Evolutionary conservation across 2,329 filamentous ascomycete species (phyloP), one percentile per base, ranked within the genome.

Genomic region (Dryadomyces quercus-mongolicae): DNA sequence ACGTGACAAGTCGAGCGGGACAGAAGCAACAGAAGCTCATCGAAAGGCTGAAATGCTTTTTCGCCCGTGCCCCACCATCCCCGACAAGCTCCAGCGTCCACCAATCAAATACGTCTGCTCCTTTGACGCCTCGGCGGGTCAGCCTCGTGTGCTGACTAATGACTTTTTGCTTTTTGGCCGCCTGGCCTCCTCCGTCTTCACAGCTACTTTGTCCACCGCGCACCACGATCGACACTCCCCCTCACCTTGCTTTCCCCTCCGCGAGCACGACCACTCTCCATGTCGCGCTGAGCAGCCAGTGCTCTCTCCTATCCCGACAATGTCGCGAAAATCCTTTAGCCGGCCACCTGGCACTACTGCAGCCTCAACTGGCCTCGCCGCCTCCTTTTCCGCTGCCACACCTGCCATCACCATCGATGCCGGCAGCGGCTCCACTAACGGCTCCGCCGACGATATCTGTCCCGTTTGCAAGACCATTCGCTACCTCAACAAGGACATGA

Each of bases 381-480:
- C 15, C 42, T 42, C 38, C 8, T 44, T n/a, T 3, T n/a, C 18
- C 3, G 10, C 12, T 3, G 5, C 42, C 3, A n/a, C 49, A 9
- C 36, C 38, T 1, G 18, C 38, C 15, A 25, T 43, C 8, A 51
- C 49, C 36, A 43, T 52, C 16, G 50, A 52, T 12, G 25, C 12
- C 21, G 45, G 31, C 12, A 6, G 22, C 16, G 44, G 43, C 13
- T 47, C 51, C 31, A 48, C 51, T 44, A 59, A 59, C 52, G 60
- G 60, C 49, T 57, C 58, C 18, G 54, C 55, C 15, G 58, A 60
- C 55, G 90, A 96, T 70, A 86, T 91, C 66, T 98, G 93, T 72
- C 93, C 92, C 55, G 88, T 97, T 62, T 98, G 93, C 85, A 96
- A 96, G 72, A 94, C 90, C 56, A 88, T 88, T 57, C 88, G 90